phyloP scores from a whole-genome alignment of 192 early-diverging fungal genomes.

The Gonapodya prolifera region DNA sequence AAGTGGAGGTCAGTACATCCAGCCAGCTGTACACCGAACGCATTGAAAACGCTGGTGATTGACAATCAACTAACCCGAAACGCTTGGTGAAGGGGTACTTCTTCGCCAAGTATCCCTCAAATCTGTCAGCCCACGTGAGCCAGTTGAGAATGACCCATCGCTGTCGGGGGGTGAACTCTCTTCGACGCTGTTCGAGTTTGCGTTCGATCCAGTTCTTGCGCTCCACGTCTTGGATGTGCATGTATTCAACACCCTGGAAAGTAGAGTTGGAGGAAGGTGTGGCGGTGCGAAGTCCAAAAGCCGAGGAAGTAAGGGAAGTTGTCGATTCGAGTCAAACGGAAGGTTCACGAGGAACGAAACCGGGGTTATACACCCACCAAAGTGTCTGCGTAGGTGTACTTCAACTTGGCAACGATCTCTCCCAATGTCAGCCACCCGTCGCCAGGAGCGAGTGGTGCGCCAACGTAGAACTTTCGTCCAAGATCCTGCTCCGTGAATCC shows the following conservation, averaged over 20 bases:
- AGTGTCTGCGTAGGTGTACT: slow-evolving; percentile 72
- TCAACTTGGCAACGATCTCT: slow-evolving; percentile 73
- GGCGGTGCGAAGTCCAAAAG: neutral
- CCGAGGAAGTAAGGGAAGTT: slow-evolving; percentile 7
- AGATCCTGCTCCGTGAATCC: slow-evolving; percentile 89
- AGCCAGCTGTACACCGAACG: too few species aligned
- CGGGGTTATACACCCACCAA: too few species aligned
- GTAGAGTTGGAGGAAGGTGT: neutral
- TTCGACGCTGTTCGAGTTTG: slow-evolving; percentile 83
- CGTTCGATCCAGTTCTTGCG: slow-evolving; percentile 96
- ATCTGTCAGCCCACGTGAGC: slow-evolving; percentile 91
- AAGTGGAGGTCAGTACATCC: too few species aligned
- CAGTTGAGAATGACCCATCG: slow-evolving; percentile 90
- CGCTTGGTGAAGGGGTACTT: slow-evolving; percentile 97
- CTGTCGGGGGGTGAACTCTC: slow-evolving; percentile 77
- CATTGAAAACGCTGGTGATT: too few species aligned
- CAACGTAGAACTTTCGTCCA: slow-evolving; percentile 81
- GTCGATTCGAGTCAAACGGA: neutral
- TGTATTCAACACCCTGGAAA: slow-evolving; percentile 95
- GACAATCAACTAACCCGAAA: too few species aligned
- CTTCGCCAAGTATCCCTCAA: slow-evolving; percentile 88
- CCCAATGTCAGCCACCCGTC: slow-evolving; percentile 67
- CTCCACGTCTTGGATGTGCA: slow-evolving; percentile 90
- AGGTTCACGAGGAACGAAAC: too few species aligned
- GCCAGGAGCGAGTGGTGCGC: slow-evolving; percentile 44